Base-by-base conservation (phyloP, 495 filamentous ascomycete species). In the Trypethelium eluteriae region DNA sequence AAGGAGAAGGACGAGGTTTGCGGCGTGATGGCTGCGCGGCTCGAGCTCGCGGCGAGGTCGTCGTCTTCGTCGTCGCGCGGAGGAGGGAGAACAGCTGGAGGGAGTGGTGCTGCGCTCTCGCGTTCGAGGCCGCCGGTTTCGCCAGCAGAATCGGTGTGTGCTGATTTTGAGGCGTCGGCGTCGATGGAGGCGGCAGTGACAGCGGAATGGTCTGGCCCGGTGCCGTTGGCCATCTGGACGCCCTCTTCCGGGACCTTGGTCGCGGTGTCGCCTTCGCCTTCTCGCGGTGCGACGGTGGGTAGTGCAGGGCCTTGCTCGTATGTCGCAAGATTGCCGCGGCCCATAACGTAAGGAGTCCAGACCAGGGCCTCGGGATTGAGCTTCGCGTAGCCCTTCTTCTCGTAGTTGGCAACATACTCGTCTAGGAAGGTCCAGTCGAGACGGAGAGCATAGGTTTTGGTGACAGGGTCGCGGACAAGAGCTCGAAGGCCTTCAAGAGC, bases 261-360 rank as follows among this genome's bases (percentile, higher is more conserved):
- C 61, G 70, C 73, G 59, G 83, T 79, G 38, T 86, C 84, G 2
- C 86, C 86, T 39, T 85, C 76, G 18, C 81, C 86, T 59, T 88
- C 91, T 64, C 93, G 85, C 10, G 88, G 91, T 2, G 93, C 94
- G 62, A 98, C 89, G 0, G 93, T 90, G 67, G 90, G 92, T 38
- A 98, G 72, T n/a, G 89, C 84, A 59, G 88, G 87, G 56, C 86
- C 87, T 50, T 92, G 84, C 73, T 97, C 90, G 74, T 93, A 93
- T 67, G 91, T 89, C 0, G 86, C 87, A n/a, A 88, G 84, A 39
- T 72, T 69, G 47, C 71, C 71, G 63, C 89, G 84, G 34, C 93
- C 93, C 91, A 96, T 97, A 64, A 98, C 85, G 76, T 94, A 98
- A 12, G 95, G 94, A n/a, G 91, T 96, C 94, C 94, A 98, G 2